Base-by-base conservation (phyloP, 1,139 yeast species). In the Sugiyamaella paludigena region DNA sequence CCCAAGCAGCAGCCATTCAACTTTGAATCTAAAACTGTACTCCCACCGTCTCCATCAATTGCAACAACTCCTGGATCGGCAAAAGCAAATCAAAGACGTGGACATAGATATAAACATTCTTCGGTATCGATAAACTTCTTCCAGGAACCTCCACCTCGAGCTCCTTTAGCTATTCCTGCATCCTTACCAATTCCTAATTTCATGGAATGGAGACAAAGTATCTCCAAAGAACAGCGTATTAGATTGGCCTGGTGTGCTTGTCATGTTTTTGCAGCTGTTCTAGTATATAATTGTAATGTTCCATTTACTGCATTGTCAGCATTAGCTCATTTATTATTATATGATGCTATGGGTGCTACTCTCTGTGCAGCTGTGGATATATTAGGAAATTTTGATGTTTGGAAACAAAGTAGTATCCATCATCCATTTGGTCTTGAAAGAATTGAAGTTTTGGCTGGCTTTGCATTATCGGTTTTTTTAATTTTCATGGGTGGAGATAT, bases 61-160 rank as follows among this genome's bases (percentile, higher is more conserved):
- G 53, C 64, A 27, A 15, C 37, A 1, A 36, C 47, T 12, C 28
- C 49, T 11, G 42, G 47, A 4, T 49, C 47, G 2, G 52, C 52
- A 7, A 49, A 49, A 29, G 40, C 48, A 13, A 48, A 41, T 15
- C 51, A 48, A 13, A 80, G 98, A 71, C 83, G 91, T 56, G 98
- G 98, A 9, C 98, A 92, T 69, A 80, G 91, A 59, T 92, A 92
- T 64, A 92, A 92, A 65, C 98, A 92, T 61, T 88, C 97, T 5
- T 88, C 97, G n/a, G 96, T 92, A 5, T 87, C 96, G 2, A 86
- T 92, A 92, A 92, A 92, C 65, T 78, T 91, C 64, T 92, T 92
- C 66, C 96, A 87, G 64, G 98, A 91, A 62, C 96, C 97, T 1
- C 84, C 89, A 7, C 83, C 81, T 12, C 73, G 82, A 38, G 83